phyloP scores from a whole-genome alignment of 176 grass and related monocot species.

The Eleusine coracana region DNA sequence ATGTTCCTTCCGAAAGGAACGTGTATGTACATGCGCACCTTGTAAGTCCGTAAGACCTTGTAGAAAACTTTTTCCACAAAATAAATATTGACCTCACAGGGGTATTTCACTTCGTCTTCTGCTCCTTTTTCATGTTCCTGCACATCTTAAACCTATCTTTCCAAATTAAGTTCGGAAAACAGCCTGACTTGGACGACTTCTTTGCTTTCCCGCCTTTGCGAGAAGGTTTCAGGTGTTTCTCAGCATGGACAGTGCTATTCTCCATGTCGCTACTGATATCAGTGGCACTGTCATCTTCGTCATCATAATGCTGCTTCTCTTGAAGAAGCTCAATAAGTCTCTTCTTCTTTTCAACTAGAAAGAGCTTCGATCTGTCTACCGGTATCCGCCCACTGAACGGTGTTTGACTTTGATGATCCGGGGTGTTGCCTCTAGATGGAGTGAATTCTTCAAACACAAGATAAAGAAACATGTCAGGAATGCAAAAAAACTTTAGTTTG shows the following conservation, averaged over 20 bases:
- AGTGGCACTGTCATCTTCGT: constrained; percentile 4
- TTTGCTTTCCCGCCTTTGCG: constrained; percentile 13
- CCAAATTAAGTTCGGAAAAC: constrained; percentile 49
- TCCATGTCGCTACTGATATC: constrained; percentile 37
- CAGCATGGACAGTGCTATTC: background rate
- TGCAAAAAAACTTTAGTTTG: background rate
- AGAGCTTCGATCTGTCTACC: constrained; percentile 25
- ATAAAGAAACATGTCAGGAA: constrained; percentile 16
- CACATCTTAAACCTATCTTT: constrained; percentile 40
- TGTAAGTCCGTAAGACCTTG: background rate
- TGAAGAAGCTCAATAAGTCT: constrained; percentile 67
- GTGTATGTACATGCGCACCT: background rate
- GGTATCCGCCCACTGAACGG: background rate
- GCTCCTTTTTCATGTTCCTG: constrained; percentile 34
- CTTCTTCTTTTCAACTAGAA: constrained; percentile 40
- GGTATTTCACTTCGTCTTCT: constrained; percentile 35
- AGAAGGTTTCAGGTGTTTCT: constrained; percentile 24
- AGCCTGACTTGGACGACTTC: constrained; percentile 40
- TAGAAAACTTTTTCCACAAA: constrained; percentile 2
- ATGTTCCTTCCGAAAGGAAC: background rate
- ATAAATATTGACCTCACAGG: background rate
- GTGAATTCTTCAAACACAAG: constrained; percentile 49
- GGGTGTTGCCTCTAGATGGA: constrained; percentile 57
- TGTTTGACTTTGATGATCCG: constrained; percentile 41
- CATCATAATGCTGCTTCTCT: constrained; percentile 57